These are phyloP conservation scores for Microcyclosporella mali DNA, from an alignment of 2,329 filamentous ascomycete genomes.

Conservation along the genomic window DNA sequence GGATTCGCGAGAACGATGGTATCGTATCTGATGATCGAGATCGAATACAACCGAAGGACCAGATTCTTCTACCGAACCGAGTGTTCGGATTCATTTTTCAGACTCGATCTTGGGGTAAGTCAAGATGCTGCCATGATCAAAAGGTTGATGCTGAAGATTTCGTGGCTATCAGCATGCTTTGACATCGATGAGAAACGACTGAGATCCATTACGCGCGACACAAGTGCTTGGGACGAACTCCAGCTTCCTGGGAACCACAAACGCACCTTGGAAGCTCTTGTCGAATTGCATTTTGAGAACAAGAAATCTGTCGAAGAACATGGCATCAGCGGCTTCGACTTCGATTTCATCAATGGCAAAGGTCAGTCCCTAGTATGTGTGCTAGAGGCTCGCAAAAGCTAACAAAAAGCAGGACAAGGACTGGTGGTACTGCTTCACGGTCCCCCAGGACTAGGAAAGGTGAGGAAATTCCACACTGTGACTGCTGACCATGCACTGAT, in stretches of 20 bases:
- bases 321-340: background rate
- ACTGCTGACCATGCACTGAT: too few relatives aligned
- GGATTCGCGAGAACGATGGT: background rate
- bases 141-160: background rate
- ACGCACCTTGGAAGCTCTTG: background rate
- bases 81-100: conserved; percentile 1
- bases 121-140: background rate
- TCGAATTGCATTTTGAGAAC: background rate
- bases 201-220: background rate
- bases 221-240: conserved; percentile 3
- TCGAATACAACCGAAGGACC: background rate
- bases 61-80: background rate
- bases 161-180: background rate
- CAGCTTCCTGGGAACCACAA: background rate
- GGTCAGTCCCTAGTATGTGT: conserved; percentile 4
- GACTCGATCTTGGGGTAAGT: conserved; percentile 3
- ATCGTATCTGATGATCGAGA: background rate
- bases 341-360: conserved; percentile 11
- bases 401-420: too few relatives aligned
- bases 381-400: too few relatives aligned
- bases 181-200: background rate
- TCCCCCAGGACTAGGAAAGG: conserved; percentile 22
- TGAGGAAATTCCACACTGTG: too few relatives aligned
- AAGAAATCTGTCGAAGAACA: background rate
- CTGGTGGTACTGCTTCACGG: conserved; percentile 19